A percentile compares a stretch with the other conserved stretches of the same genome.
These are phyloP conservation scores for Nadsonia commutata DNA, from an alignment of 1,139 yeast genomes.

Conservation along the genomic window DNA sequence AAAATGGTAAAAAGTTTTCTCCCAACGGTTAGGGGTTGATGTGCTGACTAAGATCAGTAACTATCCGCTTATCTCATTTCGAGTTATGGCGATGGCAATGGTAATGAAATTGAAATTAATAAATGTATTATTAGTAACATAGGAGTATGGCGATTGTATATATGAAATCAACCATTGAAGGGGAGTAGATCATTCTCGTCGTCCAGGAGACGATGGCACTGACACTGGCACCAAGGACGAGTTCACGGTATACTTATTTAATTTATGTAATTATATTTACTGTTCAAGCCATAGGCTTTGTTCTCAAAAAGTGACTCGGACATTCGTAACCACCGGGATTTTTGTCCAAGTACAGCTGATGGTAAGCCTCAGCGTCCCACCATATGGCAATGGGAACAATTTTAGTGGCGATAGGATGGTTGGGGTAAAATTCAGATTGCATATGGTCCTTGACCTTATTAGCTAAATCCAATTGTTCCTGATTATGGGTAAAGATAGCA, in stretches of 20 bases:
- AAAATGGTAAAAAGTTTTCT: neutral
- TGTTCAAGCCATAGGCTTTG: conserved; percentile 13
- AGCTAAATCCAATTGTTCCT: conserved; percentile 35
- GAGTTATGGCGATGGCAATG: too few species aligned
- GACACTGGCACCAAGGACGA: too few species aligned
- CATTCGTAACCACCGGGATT: conserved; percentile 83
- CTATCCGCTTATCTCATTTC: too few species aligned
- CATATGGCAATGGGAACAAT: conserved; percentile 56
- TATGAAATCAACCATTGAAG: too few species aligned
- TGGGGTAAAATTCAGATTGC: conserved; percentile 43
- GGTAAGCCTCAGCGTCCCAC: conserved; percentile 91
- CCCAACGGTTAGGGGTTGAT: neutral
- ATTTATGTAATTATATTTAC: too few species aligned
- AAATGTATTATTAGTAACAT: too few species aligned
- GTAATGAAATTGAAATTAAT: too few species aligned
- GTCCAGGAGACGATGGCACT: too few species aligned
- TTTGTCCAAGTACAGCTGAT: conserved; percentile 62
- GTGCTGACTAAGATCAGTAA: neutral
- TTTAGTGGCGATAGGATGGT: conserved; percentile 41
- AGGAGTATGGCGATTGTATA: too few species aligned
- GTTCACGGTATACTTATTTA: too few species aligned
- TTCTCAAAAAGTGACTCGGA: conserved; percentile 67
- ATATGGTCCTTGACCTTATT: conserved; percentile 25
- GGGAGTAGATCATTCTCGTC: too few species aligned
- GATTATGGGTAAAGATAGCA: conserved; percentile 49